phyloP scores from a whole-genome alignment of 1,284 basidiomycete species.

The Ustilago nuda region DNA sequence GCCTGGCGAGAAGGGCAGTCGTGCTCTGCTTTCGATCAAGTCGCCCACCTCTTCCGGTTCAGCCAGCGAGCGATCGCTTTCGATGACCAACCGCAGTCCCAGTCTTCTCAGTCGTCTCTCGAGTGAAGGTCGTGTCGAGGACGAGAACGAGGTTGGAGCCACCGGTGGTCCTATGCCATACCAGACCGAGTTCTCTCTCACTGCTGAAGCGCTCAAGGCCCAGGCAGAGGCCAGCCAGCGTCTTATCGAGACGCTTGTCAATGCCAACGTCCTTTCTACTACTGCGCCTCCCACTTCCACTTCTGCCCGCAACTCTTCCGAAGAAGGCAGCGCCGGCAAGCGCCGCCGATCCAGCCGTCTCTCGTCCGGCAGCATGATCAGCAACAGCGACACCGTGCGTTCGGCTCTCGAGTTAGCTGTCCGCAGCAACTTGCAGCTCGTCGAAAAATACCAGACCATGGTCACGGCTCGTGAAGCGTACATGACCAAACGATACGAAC shows the following conservation, averaged over 20 bases:
- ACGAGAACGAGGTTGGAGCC: constrained; percentile 29
- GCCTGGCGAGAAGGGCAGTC: constrained; percentile 37
- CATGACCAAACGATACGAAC: constrained; percentile 76
- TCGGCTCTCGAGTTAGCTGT: constrained; percentile 37
- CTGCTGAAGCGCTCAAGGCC: constrained; percentile 50
- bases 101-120: constrained; percentile 50
- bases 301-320: constrained; percentile 19
- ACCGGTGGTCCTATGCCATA: constrained; percentile 37
- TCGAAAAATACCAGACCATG: constrained; percentile 81
- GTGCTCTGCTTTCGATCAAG: constrained; percentile 40
- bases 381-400: constrained; percentile 35
- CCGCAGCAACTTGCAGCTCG: constrained; percentile 70
- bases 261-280: constrained; percentile 7
- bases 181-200: constrained; percentile 45
- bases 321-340: constrained; percentile 60
- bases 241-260: constrained; percentile 37
- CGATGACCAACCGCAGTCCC: constrained; percentile 45
- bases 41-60: constrained; percentile 42
- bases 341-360: constrained; percentile 74
- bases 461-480: constrained; percentile 83
- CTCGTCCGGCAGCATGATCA: constrained; percentile 28
- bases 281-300: constrained; percentile 4
- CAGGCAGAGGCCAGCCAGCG: constrained; percentile 50
- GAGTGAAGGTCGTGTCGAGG: constrained; percentile 43
- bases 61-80: constrained; percentile 39